A percentile compares a stretch with the other conserved stretches of the same genome.
phyloP scores from a whole-genome alignment of 75 land plant genomes.

The Gnetum montanum region DNA sequence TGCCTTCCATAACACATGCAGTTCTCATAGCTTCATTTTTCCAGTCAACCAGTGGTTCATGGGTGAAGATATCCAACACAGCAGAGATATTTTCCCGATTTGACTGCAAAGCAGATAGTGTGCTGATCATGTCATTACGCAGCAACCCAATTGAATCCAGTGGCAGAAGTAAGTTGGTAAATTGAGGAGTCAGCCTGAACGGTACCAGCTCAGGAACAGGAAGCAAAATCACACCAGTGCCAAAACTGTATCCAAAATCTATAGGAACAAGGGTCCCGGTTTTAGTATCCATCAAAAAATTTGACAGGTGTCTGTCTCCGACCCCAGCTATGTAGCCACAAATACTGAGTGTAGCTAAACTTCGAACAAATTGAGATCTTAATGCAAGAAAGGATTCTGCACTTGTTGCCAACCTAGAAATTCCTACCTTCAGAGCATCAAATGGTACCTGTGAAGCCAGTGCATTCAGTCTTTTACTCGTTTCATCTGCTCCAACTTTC shows the following conservation, averaged over 20 bases:
- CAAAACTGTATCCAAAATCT: conserved; percentile 56
- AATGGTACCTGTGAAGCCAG: conserved; percentile 26
- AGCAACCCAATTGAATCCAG: conserved; percentile 36
- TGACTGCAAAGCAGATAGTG: conserved; percentile 26
- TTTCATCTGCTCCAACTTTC: conserved; percentile 20
- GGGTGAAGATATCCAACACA: conserved; percentile 43
- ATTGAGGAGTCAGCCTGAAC: conserved; percentile 36
- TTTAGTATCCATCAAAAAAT: conserved; percentile 34
- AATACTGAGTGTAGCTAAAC: conserved; percentile 36
- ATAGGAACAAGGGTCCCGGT: conserved; percentile 37
- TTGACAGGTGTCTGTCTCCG: conserved; percentile 39
- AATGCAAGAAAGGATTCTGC: conserved; percentile 45
- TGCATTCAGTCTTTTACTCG: conserved; percentile 14
- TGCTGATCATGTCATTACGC: conserved; percentile 35
- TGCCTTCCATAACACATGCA: conserved; percentile 6
- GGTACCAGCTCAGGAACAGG: conserved; percentile 52
- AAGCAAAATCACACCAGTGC: conserved; percentile 37
- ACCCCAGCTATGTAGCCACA: conserved; percentile 54
- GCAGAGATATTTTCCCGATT: conserved; percentile 34
- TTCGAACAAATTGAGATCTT: conserved; percentile 31
- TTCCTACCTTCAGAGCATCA: conserved; percentile 32
- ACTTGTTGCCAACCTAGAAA: conserved; percentile 39
- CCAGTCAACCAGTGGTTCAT: conserved; percentile 52
- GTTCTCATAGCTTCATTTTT: conserved; percentile 39
- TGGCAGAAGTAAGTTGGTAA: conserved; percentile 31